phyloP scores from a whole-genome alignment of 2,329 filamentous ascomycete genomes.

The Penicillium psychrosexuale region DNA sequence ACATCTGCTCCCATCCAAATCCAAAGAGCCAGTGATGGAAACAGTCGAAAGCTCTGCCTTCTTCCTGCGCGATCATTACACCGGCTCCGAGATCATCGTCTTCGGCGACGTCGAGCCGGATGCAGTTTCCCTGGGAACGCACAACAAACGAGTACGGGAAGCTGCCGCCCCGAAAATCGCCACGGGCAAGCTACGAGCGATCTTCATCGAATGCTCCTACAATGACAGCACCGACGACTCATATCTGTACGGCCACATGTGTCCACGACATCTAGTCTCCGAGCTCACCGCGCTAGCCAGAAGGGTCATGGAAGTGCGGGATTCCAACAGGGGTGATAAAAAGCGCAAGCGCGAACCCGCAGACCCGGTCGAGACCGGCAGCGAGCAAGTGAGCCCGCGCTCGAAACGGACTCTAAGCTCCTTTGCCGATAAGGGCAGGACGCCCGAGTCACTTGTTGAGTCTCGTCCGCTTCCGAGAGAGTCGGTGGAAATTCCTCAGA shows the following conservation, averaged over 20 bases:
- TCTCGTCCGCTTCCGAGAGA: neutral
- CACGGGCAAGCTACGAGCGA: conserved; percentile 66
- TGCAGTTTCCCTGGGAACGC: conserved; percentile 72
- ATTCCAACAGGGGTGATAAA: conserved; percentile 31
- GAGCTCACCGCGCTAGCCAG: conserved; percentile 71
- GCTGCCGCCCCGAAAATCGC: conserved; percentile 84
- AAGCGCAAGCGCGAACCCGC: conserved; percentile 43
- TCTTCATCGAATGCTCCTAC: conserved; percentile 96
- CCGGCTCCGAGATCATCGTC: conserved; percentile 76
- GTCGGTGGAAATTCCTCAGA: neutral
- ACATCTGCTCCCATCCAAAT: conserved; percentile 12
- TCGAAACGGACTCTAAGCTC: conserved; percentile 21
- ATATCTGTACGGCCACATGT: conserved; percentile 82
- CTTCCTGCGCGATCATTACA: conserved; percentile 76
- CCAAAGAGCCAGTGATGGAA: conserved; percentile 23
- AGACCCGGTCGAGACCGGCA: conserved; percentile 13
- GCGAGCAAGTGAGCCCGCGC: conserved; percentile 28
- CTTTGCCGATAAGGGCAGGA: conserved; percentile 2
- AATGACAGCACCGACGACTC: conserved; percentile 74
- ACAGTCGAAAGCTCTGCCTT: conserved; percentile 78
- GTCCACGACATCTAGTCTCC: conserved; percentile 74
- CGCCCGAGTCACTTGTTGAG: neutral
- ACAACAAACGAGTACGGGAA: conserved; percentile 79
- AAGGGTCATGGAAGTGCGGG: conserved; percentile 60
- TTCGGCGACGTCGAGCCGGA: conserved; percentile 97